Evolutionary conservation across 345 rosid species (phyloP).

Genomic region (Sapria himalayana): DNA sequence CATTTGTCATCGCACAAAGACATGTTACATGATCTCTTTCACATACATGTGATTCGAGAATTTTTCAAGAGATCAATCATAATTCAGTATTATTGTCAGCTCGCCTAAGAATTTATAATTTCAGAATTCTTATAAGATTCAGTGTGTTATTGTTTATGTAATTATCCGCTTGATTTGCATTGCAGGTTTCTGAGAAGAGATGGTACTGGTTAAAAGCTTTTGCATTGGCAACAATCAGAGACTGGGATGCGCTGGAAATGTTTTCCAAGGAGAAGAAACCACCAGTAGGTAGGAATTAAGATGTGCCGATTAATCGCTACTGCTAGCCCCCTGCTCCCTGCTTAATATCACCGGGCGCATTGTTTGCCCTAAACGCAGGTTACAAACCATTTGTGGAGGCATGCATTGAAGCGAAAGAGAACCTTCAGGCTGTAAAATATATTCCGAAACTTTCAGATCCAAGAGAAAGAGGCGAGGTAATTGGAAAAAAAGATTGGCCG

Average conservation of each 20-base stretch:
- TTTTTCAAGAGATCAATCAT: not conserved
- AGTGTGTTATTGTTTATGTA: no score
- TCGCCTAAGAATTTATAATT: no score
- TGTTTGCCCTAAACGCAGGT: constrained; percentile 16
- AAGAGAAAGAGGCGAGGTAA: constrained; percentile 85
- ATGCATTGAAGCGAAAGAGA: constrained; percentile 75
- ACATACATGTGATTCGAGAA: not conserved
- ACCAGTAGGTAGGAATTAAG: constrained; percentile 47
- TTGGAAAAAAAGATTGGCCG: not conserved
- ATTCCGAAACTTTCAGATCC: constrained; percentile 83
- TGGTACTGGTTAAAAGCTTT: constrained; percentile 94
- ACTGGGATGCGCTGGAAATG: constrained; percentile 84
- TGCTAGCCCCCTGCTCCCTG: not conserved
- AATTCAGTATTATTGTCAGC: no score
- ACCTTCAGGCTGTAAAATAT: constrained; percentile 77
- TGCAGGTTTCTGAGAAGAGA: constrained; percentile 77
- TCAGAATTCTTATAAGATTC: no score
- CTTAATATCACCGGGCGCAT: not conserved
- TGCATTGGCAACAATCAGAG: constrained; percentile 76
- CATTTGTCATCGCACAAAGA: no score
- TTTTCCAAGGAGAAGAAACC: constrained; percentile 93
- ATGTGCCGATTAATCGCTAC: no score
- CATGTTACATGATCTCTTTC: no score
- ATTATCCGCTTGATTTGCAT: no score
- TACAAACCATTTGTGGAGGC: constrained; percentile 93